Percentiles rank a stretch among this genome's conserved stretches.
Evolutionary conservation across 1,139 yeast genomes (phyloP).

Genomic region (Geotrichum candidum): DNA sequence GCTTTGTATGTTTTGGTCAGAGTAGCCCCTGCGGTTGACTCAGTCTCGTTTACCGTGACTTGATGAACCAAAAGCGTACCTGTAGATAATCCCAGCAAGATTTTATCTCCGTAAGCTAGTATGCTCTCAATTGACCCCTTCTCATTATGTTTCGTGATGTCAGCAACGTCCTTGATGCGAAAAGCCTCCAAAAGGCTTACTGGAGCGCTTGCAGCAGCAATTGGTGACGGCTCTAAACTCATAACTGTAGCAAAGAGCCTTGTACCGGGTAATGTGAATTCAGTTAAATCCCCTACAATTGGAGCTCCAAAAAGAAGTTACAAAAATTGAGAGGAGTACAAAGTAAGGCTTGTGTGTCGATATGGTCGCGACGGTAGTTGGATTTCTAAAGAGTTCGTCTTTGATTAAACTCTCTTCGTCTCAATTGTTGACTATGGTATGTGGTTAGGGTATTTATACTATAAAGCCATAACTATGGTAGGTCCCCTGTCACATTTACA

Average conservation of each 20-base stretch:
- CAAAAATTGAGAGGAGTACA: background rate
- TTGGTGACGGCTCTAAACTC: background rate
- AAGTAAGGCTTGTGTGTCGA: background rate
- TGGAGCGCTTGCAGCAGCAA: background rate
- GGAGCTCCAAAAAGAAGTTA: background rate
- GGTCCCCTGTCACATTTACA: background rate
- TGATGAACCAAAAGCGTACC: slow-evolving; percentile 26
- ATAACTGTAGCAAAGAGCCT: background rate
- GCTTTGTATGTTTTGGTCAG: slow-evolving; percentile 19
- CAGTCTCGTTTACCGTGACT: slow-evolving; percentile 8
- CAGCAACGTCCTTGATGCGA: background rate
- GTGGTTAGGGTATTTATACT: background rate
- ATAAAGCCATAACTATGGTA: background rate
- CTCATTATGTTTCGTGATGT: background rate
- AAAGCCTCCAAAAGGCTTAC: background rate
- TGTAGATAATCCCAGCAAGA: slow-evolving; percentile 26
- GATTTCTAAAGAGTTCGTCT: too few relatives aligned
- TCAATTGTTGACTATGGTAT: too few relatives aligned
- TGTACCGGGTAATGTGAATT: background rate
- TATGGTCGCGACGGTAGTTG: too few relatives aligned
- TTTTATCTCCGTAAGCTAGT: slow-evolving; percentile 26
- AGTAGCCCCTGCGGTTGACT: slow-evolving; percentile 1
- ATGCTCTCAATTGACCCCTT: slow-evolving; percentile 4
- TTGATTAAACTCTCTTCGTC: too few relatives aligned
- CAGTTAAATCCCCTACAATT: background rate